Evolutionary conservation across 176 grass and related monocot species (phyloP).

Genomic region (Carex kokanica): DNA sequence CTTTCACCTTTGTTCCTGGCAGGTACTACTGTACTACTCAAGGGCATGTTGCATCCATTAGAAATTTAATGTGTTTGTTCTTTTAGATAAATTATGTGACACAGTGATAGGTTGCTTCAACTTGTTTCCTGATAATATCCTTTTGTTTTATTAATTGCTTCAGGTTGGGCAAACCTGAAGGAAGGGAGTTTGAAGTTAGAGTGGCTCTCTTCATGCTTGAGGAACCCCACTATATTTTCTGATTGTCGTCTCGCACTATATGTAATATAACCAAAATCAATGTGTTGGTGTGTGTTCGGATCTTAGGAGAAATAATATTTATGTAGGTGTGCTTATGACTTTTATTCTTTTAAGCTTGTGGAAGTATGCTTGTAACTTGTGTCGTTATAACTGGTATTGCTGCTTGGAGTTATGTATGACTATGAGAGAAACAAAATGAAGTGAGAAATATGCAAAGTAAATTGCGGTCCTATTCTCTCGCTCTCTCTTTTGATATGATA

Average conservation of each 20-base stretch:
- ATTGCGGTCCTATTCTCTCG: not conserved
- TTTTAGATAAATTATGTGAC: slow-evolving; percentile 4
- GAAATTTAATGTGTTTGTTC: not conserved
- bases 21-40: slow-evolving; percentile 55
- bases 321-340: not conserved
- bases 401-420: not conserved
- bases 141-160: too few relatives aligned
- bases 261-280: too few relatives aligned
- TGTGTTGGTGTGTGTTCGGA: too few relatives aligned
- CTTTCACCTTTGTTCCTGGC: slow-evolving; percentile 83
- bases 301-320: not conserved
- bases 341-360: not conserved
- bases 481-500: too few relatives aligned
- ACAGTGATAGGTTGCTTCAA: too few relatives aligned
- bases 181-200: too few relatives aligned
- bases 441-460: not conserved
- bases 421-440: not conserved
- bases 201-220: too few relatives aligned
- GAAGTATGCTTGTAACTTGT: not conserved
- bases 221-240: too few relatives aligned
- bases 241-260: too few relatives aligned
- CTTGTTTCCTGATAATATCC: too few relatives aligned
- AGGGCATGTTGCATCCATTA: not conserved
- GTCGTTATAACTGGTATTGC: not conserved
- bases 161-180: too few relatives aligned